Percentiles rank a stretch among this genome's conserved stretches.
phyloP scores from a whole-genome alignment of 169 alveolate species.

The Toxoplasma gondii region DNA sequence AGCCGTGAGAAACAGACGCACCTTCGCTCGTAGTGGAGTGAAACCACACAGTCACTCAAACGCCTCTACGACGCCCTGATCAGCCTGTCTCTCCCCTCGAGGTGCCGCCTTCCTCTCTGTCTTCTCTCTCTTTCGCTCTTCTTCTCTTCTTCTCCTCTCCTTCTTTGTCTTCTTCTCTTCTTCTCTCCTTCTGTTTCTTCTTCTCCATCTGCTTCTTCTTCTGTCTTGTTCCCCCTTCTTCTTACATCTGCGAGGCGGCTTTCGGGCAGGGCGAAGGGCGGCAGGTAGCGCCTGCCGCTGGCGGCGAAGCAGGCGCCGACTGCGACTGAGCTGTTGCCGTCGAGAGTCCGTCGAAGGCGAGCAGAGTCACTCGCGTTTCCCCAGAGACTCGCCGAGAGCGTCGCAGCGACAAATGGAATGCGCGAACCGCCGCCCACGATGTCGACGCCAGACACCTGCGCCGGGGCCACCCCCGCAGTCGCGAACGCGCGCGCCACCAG shows the following conservation, averaged over 20 bases:
- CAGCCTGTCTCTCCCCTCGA: too few relatives aligned
- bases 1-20: too few relatives aligned
- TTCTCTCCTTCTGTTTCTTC: too few relatives aligned
- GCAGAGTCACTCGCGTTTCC: neutral
- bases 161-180: too few relatives aligned
- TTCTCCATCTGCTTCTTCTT: too few relatives aligned
- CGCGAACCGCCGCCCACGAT: slow-evolving; percentile 39
- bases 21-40: too few relatives aligned
- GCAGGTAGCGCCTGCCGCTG: neutral
- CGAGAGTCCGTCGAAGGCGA: slow-evolving; percentile 9
- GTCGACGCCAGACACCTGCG: neutral
- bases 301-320: slow-evolving; percentile 5
- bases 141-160: too few relatives aligned
- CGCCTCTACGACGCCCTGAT: too few relatives aligned
- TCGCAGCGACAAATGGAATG: slow-evolving; percentile 4
- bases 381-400: neutral
- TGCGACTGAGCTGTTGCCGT: slow-evolving; percentile 28
- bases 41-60: too few relatives aligned
- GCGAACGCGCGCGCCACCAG: neutral
- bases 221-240: neutral
- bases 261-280: neutral
- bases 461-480: neutral
- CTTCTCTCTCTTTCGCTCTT: too few relatives aligned
- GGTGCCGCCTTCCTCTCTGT: too few relatives aligned
- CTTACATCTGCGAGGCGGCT: neutral